Evolutionary conservation across 805 yeast genomes (phyloP).

Genomic region (Myxozyma vanderwaltii): DNA sequence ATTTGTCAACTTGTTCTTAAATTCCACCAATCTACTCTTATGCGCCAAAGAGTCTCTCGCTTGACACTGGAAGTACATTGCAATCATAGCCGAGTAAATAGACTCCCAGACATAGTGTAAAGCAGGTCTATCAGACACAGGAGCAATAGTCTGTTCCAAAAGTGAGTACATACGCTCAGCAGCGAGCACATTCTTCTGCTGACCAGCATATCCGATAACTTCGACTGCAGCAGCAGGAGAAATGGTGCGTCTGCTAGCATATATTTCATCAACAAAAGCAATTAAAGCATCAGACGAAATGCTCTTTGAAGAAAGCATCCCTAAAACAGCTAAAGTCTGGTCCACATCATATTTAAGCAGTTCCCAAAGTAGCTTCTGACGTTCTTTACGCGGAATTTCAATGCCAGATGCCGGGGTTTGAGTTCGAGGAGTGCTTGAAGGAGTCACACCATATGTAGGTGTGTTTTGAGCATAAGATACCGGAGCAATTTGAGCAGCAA

Average conservation of each 20-base stretch:
- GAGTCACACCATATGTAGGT: background rate
- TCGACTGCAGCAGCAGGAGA: conserved; percentile 21
- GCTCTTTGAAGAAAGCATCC: conserved; percentile 3
- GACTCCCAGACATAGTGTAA: conserved; percentile 36
- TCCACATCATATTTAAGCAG: conserved; percentile 8
- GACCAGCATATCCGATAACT: conserved; percentile 20
- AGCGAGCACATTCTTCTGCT: conserved; percentile 1
- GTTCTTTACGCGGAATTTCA: background rate
- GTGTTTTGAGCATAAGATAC: background rate
- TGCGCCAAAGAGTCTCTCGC: conserved; percentile 32
- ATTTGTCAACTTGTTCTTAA: conserved; percentile 36
- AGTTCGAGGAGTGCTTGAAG: background rate
- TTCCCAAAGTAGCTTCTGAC: conserved; percentile 1
- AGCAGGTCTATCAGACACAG: conserved; percentile 15
- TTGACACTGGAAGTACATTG: conserved; percentile 36
- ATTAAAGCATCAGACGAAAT: background rate
- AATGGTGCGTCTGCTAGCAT: conserved; percentile 4
- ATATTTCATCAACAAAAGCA: background rate
- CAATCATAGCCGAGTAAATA: conserved; percentile 39
- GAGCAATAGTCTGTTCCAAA: conserved; percentile 18
- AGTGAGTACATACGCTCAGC: conserved; percentile 25
- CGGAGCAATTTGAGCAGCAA: conserved; percentile 7
- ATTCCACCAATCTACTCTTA: conserved; percentile 36
- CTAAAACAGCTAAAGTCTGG: conserved; percentile 7
- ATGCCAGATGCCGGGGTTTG: background rate